phyloP scores from a whole-genome alignment of 306 rosid species.

The Vicia faba region DNA sequence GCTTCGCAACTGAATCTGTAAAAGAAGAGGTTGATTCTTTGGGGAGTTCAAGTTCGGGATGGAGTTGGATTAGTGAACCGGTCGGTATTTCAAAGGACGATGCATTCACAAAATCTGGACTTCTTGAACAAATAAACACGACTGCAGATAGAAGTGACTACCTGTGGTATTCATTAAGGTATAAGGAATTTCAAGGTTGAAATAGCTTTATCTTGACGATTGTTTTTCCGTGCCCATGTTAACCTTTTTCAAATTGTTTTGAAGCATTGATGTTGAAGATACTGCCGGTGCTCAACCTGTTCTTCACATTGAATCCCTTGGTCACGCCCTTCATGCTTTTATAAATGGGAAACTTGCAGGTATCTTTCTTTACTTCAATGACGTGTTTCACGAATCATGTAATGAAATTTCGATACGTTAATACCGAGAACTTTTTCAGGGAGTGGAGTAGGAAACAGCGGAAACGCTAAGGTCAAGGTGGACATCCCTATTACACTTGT shows the following conservation, averaged over 20 bases:
- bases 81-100: slow-evolving; percentile 77
- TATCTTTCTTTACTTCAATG: slow-evolving; percentile 20
- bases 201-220: slow-evolving; percentile 27
- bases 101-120: slow-evolving; percentile 68
- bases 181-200: slow-evolving; percentile 30
- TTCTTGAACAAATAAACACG: slow-evolving; percentile 85
- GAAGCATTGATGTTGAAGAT: slow-evolving; percentile 60
- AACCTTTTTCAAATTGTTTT: slow-evolving; percentile 27
- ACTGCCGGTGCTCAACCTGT: slow-evolving; percentile 55
- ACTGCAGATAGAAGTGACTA: slow-evolving; percentile 94
- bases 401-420: not conserved
- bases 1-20: slow-evolving; percentile 58
- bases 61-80: slow-evolving; percentile 93
- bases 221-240: slow-evolving; percentile 18
- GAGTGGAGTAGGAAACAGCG: slow-evolving; percentile 57
- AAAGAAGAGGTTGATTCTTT: slow-evolving; percentile 49
- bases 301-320: slow-evolving; percentile 91
- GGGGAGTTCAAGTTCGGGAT: slow-evolving; percentile 53
- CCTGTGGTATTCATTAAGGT: slow-evolving; percentile 93
- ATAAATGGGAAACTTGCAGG: slow-evolving; percentile 80
- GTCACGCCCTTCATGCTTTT: slow-evolving; percentile 82
- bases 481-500: slow-evolving; percentile 64
- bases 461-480: slow-evolving; percentile 47
- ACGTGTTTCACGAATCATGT: slow-evolving; percentile 2
- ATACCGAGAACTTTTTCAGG: slow-evolving; percentile 52